Evolutionary conservation across 2,329 filamentous ascomycete genomes (phyloP).

Genomic region (Chaetomiaceae sp.): DNA sequence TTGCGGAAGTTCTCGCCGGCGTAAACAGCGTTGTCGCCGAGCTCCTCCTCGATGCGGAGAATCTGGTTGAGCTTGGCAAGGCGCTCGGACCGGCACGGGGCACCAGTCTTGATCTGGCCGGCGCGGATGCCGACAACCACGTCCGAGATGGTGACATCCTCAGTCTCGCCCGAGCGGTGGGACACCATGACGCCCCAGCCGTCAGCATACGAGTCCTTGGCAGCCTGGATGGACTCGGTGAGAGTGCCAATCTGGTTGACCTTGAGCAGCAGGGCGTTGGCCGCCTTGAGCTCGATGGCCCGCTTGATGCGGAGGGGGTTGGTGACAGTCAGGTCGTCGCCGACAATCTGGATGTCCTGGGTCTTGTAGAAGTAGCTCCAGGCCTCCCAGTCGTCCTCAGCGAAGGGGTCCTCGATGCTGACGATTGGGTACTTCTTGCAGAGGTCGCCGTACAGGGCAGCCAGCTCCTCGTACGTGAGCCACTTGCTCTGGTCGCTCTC

Average conservation of each 20-base stretch:
- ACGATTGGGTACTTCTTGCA: constrained; percentile 96
- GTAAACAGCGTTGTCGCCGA: constrained; percentile 85
- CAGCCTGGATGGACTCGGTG: constrained; percentile 97
- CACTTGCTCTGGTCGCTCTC: constrained; percentile 93
- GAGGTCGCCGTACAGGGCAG: constrained; percentile 81
- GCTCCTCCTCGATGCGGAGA: constrained; percentile 98
- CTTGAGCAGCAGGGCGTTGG: constrained; percentile 97
- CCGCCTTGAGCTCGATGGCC: constrained; percentile 97
- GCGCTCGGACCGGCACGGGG: constrained; percentile 92
- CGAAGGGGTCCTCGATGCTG: constrained; percentile 98
- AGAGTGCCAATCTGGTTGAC: constrained; percentile 99
- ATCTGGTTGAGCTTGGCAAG: constrained; percentile 99
- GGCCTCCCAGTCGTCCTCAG: constrained; percentile 99
- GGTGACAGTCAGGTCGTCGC: constrained; percentile 97
- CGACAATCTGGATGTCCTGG: constrained; percentile 96
- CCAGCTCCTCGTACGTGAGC: constrained; percentile 97
- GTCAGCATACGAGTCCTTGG: constrained; percentile 94
- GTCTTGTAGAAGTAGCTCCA: constrained; percentile 99
- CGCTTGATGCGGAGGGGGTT: constrained; percentile 99
- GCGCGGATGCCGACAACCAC: constrained; percentile 94
- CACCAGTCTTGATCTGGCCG: constrained; percentile 99
- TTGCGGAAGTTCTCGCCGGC: constrained; percentile 89
- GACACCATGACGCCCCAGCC: constrained; percentile 99
- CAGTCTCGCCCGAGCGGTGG: constrained; percentile 97
- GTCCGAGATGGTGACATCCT: constrained; percentile 98